Conservation (phyloP, 805 yeast species). For the Kazachstania kunashirensis region DNA sequence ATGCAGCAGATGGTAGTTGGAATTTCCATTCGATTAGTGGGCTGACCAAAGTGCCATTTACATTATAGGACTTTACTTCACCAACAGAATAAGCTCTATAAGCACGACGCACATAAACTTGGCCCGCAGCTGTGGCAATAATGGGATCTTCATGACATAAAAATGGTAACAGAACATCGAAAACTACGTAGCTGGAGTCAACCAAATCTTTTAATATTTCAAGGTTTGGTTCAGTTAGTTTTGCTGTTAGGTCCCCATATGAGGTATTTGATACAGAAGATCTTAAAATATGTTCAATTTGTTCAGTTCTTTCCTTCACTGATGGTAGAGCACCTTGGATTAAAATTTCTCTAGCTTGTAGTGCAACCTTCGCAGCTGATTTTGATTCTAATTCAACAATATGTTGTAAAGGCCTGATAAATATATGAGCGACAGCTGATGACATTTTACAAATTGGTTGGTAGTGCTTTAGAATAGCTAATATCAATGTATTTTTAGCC, state of each 20-base stretch:
- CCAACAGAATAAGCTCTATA: constrained; percentile 91
- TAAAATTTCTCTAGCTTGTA: constrained; percentile 91
- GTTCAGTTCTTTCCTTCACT: constrained; percentile 90
- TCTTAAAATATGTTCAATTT: constrained; percentile 89
- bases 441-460: constrained; percentile 69
- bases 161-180: constrained; percentile 91
- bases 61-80: constrained; percentile 52
- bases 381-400: constrained; percentile 86
- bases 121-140: constrained; percentile 93
- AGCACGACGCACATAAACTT: constrained; percentile 92
- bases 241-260: constrained; percentile 74
- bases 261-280: constrained; percentile 82
- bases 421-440: constrained; percentile 54
- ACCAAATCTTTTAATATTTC: constrained; percentile 80
- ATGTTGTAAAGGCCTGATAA: constrained; percentile 63
- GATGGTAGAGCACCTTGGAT: constrained; percentile 97
- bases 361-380: constrained; percentile 83
- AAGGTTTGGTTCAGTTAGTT: constrained; percentile 73
- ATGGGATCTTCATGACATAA: constrained; percentile 73
- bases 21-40: constrained; percentile 85
- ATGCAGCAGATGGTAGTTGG: constrained; percentile 76
- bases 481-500: constrained; percentile 80
- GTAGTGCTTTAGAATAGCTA: constrained; percentile 76
- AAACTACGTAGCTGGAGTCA: constrained; percentile 91
- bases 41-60: constrained; percentile 25